Evolutionary conservation across 75 land plant species (phyloP), one percentile per base, ranked within the genome.

Genomic region (Adiantum capillusveneris): DNA sequence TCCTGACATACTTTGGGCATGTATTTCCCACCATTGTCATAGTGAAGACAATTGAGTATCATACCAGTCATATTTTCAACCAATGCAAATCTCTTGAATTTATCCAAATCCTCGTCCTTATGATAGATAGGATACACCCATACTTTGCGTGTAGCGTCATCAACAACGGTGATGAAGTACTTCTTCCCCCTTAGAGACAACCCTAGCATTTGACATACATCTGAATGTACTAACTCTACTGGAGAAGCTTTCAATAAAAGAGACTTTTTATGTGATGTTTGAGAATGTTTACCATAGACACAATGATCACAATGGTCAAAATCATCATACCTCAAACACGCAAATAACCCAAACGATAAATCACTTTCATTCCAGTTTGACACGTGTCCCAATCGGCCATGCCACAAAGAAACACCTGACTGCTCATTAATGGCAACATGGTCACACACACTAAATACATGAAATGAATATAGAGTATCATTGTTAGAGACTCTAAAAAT

Each of bases 321-420:
- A n/a, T n/a, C n/a, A n/a, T n/a, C n/a, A n/a, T n/a, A n/a, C n/a
- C n/a, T n/a, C n/a, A n/a, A n/a, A n/a, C 5, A 2, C 16, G 22
- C 18, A 57, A 18, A 6, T 34, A 34, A 34, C 9, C 37, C 37
- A 34, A 34, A 34, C 3, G 9, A 34, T 3, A 34, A 34, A 34
- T 3, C 9, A 34, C 31, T 57, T 21, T 57, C 39, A n/a, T 9
- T 6, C 16, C 59, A 27, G 28, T 29, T 57, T 57, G n/a, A 31
- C 39, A 57, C 14, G 22, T 57, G 59, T 16, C 41, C 59, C 14
- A 57, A 34, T 1, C 16, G n/a, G 11, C 30, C 25, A 57, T 57
- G 59, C 39, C 59, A 57, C 17, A 34, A 2, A 18, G 18, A n/a
- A 18, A 46, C 18, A 46, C 50, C 6, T 18, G 50, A 17, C 22